phyloP scores from a whole-genome alignment of 2,329 filamentous ascomycete species.

The Coniochaeta sp. region DNA sequence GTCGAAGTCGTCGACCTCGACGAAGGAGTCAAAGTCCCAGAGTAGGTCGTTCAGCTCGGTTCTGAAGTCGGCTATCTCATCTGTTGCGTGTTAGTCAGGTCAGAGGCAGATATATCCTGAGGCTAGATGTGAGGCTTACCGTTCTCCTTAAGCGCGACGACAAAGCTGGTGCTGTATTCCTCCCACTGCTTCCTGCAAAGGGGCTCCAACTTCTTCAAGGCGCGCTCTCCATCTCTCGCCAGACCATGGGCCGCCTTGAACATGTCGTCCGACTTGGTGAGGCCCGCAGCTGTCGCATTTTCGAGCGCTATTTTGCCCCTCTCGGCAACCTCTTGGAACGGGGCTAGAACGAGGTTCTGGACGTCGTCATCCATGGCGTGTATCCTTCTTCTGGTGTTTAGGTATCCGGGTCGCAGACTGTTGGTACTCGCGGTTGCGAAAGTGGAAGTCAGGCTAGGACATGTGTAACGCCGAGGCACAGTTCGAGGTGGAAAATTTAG shows the following conservation, averaged over 20 bases:
- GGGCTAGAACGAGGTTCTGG: conserved; percentile 37
- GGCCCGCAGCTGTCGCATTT: conserved; percentile 29
- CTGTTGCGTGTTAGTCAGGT: conserved; percentile 21
- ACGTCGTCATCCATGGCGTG: conserved; percentile 13
- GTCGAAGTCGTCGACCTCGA: conserved; percentile 44
- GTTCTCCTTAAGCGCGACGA: conserved; percentile 45
- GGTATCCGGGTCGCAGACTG: conserved; percentile 1
- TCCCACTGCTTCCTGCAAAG: conserved; percentile 40
- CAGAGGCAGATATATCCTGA: not conserved
- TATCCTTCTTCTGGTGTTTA: no score
- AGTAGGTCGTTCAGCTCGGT: conserved; percentile 40
- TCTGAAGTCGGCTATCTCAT: conserved; percentile 41
- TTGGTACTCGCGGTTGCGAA: not conserved
- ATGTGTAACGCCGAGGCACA: not conserved
- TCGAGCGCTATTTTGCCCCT: conserved; percentile 39
- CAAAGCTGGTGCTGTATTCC: conserved; percentile 42
- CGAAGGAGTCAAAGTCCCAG: conserved; percentile 51
- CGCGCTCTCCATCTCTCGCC: conserved; percentile 28
- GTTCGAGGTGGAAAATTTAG: no score
- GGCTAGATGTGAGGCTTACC: no score
- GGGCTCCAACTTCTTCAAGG: conserved; percentile 40
- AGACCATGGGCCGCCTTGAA: conserved; percentile 35
- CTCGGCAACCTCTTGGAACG: conserved; percentile 46
- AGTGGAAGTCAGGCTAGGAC: not conserved
- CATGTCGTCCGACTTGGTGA: conserved; percentile 36